A percentile compares a stretch with the other conserved stretches of the same genome.
phyloP scores from a whole-genome alignment of 352 stramenopile species.

The Phytophthora pseudosyringae region DNA sequence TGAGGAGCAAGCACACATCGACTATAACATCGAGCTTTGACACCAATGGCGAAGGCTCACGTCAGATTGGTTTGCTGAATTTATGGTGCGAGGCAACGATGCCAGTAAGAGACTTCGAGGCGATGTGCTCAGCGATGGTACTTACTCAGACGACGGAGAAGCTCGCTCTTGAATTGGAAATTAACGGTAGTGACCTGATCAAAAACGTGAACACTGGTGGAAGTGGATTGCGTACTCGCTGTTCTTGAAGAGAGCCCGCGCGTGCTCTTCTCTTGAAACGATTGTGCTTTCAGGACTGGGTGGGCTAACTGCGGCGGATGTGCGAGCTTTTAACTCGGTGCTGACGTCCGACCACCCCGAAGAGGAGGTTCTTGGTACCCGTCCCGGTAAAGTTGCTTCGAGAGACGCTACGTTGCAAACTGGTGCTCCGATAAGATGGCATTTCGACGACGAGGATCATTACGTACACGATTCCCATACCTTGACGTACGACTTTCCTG shows the following conservation, averaged over 20 bases:
- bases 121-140: constrained; percentile 8
- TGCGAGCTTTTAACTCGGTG: neutral
- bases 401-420: neutral
- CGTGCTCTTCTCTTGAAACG: constrained; percentile 1
- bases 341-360: constrained; percentile 4
- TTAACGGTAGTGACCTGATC: neutral
- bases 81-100: neutral
- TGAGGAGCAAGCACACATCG: too few species aligned
- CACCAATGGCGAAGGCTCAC: too few species aligned
- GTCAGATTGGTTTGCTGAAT: neutral
- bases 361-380: constrained; percentile 1
- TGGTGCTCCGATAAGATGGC: neutral
- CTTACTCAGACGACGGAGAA: neutral
- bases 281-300: neutral
- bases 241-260: constrained; percentile 10
- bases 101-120: neutral
- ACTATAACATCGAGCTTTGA: too few species aligned
- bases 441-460: neutral
- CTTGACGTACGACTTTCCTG: neutral
- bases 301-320: neutral
- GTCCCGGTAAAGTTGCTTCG: neutral
- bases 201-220: neutral
- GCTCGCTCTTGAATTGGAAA: neutral
- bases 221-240: constrained; percentile 17
- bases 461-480: too few species aligned